Conservation (phyloP, 306 rosid species). For the Abrus pulchellus region DNA sequence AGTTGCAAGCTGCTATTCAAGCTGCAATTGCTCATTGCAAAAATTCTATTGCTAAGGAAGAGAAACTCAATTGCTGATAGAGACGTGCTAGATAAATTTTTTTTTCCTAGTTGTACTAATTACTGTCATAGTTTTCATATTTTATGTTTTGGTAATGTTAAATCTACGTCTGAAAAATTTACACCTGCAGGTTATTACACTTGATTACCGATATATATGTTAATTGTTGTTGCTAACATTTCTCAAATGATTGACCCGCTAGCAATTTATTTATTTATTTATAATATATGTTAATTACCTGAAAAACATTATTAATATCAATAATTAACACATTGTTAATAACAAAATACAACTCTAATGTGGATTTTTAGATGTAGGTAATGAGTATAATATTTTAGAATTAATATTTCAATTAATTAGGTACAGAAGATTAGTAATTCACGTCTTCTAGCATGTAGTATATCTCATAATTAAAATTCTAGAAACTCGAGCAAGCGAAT, state of each 20-base stretch:
- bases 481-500: constrained; percentile 17
- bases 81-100: constrained; percentile 5
- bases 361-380: neutral
- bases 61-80: constrained; percentile 57
- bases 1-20: constrained; percentile 97
- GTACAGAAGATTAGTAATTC: neutral
- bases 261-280: neutral
- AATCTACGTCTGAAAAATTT: neutral
- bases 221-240: constrained; percentile 10
- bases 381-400: neutral
- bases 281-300: neutral
- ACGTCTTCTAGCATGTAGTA: constrained; percentile 12
- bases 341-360: neutral
- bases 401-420: constrained; percentile 23
- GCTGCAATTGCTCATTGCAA: constrained; percentile 99
- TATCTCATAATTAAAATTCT: constrained; percentile 10
- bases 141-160: constrained; percentile 36
- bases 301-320: neutral
- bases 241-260: neutral
- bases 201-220: neutral
- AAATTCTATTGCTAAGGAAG: constrained; percentile 80
- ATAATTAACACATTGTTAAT: neutral
- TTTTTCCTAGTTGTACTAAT: constrained; percentile 11
- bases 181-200: neutral
- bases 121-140: constrained; percentile 36